These are phyloP conservation scores for Scalesia atractyloides DNA, from an alignment of 129 eudicot genomes.

Conservation along the genomic window DNA sequence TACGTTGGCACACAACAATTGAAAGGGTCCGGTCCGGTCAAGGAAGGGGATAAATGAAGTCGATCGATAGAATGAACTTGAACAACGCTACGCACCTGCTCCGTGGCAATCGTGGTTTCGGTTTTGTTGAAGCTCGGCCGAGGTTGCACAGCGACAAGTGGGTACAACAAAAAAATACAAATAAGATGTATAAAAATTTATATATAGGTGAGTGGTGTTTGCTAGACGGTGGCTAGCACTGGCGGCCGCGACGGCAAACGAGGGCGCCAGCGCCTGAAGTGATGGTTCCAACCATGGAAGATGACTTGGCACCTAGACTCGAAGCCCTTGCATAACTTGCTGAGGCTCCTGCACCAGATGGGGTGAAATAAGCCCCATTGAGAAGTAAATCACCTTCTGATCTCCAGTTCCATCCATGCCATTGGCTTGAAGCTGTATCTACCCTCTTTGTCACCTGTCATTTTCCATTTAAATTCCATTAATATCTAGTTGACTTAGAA, in stretches of 20 bases:
- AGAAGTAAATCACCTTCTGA: slow-evolving; percentile 84
- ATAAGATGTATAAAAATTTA: slow-evolving; percentile 24
- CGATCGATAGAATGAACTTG: slow-evolving; percentile 20
- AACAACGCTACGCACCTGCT: slow-evolving; percentile 64
- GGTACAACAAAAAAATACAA: not conserved
- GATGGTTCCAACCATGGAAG: slow-evolving; percentile 74
- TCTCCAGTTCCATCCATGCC: slow-evolving; percentile 95
- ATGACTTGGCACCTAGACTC: slow-evolving; percentile 84
- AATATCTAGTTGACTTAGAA: slow-evolving; percentile 22
- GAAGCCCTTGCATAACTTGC: slow-evolving; percentile 85
- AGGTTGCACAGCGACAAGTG: slow-evolving; percentile 50
- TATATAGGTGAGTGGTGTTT: slow-evolving; percentile 23
- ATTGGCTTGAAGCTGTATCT: slow-evolving; percentile 47
- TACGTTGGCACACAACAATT: slow-evolving; percentile 22
- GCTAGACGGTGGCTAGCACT: slow-evolving; percentile 50
- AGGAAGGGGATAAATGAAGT: slow-evolving; percentile 25
- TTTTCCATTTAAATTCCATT: slow-evolving; percentile 17
- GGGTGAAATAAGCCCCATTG: slow-evolving; percentile 77
- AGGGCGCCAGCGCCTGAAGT: slow-evolving; percentile 78
- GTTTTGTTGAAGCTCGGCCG: slow-evolving; percentile 44
- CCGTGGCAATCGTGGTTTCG: slow-evolving; percentile 18
- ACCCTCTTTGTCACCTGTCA: slow-evolving; percentile 83
- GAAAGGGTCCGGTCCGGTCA: slow-evolving; percentile 5
- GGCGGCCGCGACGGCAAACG: slow-evolving; percentile 67
- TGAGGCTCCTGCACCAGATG: slow-evolving; percentile 85